Base-by-base conservation (phyloP, 1,139 yeast genomes). In the Citeromyces hawaiiensis region DNA sequence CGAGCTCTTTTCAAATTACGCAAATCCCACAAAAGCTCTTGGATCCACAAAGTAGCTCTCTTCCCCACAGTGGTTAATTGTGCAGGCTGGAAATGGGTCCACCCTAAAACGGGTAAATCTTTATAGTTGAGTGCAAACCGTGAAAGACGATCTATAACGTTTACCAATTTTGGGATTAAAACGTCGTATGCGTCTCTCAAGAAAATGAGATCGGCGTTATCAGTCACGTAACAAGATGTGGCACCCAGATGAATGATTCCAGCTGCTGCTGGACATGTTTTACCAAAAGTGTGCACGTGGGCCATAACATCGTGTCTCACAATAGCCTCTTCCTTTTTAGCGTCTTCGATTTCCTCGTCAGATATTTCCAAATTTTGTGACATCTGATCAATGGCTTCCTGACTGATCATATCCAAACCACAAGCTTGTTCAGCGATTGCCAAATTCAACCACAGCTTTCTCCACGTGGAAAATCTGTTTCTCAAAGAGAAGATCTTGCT, bases 281-380 rank as follows among this genome's bases (percentile, higher is more conserved):
- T 72, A 48, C 98, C 98, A 59, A 83, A 91, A 41, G 82, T 85
- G 57, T 93, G 98, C 45, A 91, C 97, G 54, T 91, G 98, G 43
- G 98, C 96, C 99, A 91, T 91, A 51, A 91, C 99, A 61, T 91
- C 99, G 63, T 91, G 99, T 68, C 99, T 83, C 42, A 91, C 97
- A 59, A 83, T 87, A 43, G 97, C 96, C 63, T 91, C 99, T 66
- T 91, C 97, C 54, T 75, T 76, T 41, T 91, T 68, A 36, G 98
- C 97, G 44, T 70, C 83, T 42, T 69, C 85, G 49, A 93, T 86
- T 56, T 93, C 97, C 50, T 85, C 91, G 59, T 91, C 97, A 17
- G 96, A 80, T 63, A 91, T 86, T 42, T 64, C 73, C 54, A 88
- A 66, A 59, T 91, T 81, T 17, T 69, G 60, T 47, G 72, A 66